Evolutionary conservation across 768 basidiomycete genomes (phyloP), one percentile per base, ranked within the genome.

Genomic region (Rhodotorula babjevae): DNA sequence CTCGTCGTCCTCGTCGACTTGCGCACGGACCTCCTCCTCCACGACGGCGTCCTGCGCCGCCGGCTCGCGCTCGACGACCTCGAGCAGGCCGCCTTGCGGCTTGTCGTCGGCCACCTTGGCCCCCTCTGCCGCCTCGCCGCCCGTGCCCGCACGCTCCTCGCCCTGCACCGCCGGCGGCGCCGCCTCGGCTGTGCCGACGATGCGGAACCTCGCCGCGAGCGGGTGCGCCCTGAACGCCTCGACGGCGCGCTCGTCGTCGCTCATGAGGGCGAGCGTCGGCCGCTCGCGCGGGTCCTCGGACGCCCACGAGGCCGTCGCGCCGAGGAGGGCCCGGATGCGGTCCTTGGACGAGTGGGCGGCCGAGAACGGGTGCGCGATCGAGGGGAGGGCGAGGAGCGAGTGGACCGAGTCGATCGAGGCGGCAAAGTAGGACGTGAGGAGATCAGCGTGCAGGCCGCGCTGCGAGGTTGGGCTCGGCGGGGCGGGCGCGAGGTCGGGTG

Each of bases 251-350:
- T 44, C 19, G 55, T 75, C 73, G 50, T 75, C 73, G 23, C 66
- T 68, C 73, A 75, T 75, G 25, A 75, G 55, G 27, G 64, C 59
- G 29, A 75, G 29, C 0, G 66, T 67, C 2, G 73, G 67, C 27
- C 33, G 23, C 62, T 44, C 61, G 36, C 14, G n/a, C 50, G 62
- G 4, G 19, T 55, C 29, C 19, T 58, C 27, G 31, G 31, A 11
- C 25, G 36, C 2, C 71, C 66, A 67, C 2, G 4, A 7, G 1
- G 40, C 25, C 11, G 58, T n/a, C 21, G 49, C n/a, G 36, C 36
- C 21, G 44, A 40, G 18, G 47, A 72, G 56, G 46, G 46, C 25
- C 15, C n/a, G 25, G 21, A 61, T 21, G 25, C 63, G 66, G 6
- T 53, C 57, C 4, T 42, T 2, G 25, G 47, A 49, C n/a, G 36